Evolutionary conservation across 2,329 filamentous ascomycete genomes (phyloP), one percentile per base, ranked within the genome.

Genomic region (Bipolaris gigantea): DNA sequence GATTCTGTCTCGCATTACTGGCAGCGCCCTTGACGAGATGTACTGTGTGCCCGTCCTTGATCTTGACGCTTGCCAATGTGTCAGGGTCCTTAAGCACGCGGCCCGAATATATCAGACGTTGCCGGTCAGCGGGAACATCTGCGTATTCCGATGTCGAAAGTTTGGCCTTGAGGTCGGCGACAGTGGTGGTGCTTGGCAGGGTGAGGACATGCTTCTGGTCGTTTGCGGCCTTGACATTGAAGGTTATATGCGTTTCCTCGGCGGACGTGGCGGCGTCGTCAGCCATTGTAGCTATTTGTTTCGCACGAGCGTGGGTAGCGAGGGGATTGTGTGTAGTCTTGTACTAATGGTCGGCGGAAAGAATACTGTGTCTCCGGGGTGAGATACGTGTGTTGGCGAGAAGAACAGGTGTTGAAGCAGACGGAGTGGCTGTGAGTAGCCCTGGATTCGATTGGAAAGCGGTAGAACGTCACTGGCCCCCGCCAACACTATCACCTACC

Each of bases 221-320:
- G 66, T 87, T 89, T n/a, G 91, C 92, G n/a, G 90, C 90, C 81
- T 97, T 99, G 77, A 99, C 88, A 79, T 92, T 94, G 85, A 99
- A 97, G 75, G 90, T 96, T 78, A 99, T 80, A 68, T 92, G 87
- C 69, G 87, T 79, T 70, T 92, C 90, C 67, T 85, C 82, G 51
- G 80, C 74, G 68, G 68, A 63, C 32, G 69, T 60, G 63, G 81
- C 74, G 64, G 80, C 75, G 70, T 83, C 84, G 75, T 90, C 88
- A 72, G 88, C 83, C 87, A 89, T 90, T 69, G 53, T 60, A 53
- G 57, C 53, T 45, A 19, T 32, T 15, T 45, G 16, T 43, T 18
- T n/a, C 44, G 19, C 41, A 19, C 55, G 40, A 30, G 23, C 25
- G 44, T 45, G 53, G 52, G 57, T 44, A 59, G 57, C 47, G 56